Conservation (phyloP, 2,329 filamentous ascomycete species). For the Aspergillus viridinutans region DNA sequence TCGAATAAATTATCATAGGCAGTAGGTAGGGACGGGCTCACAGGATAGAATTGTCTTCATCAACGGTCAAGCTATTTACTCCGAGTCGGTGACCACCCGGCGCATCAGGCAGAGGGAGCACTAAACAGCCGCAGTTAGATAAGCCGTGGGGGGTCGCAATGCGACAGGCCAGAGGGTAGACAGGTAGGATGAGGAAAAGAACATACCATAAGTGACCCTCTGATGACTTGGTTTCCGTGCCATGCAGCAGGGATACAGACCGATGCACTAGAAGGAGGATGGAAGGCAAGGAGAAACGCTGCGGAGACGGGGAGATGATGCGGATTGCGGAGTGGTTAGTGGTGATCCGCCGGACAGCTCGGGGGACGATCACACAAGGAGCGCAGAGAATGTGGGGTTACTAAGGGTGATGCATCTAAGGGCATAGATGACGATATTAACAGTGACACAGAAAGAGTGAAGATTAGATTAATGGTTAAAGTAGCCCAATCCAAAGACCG, state of each 20-base stretch:
- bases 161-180: not conserved
- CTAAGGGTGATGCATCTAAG: not conserved
- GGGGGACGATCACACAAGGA: conserved; percentile 16
- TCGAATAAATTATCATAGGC: not conserved
- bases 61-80: conserved; percentile 89
- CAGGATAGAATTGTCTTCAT: conserved; percentile 78
- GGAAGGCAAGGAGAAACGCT: conserved; percentile 14
- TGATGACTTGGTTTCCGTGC: conserved; percentile 63
- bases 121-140: conserved; percentile 35
- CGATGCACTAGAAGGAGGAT: conserved; percentile 6
- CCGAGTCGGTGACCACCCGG: conserved; percentile 85
- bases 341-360: conserved; percentile 5
- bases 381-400: conserved; percentile 4
- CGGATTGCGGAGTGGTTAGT: conserved; percentile 6
- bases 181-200: conserved; percentile 3
- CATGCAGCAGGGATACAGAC: conserved; percentile 43
- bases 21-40: conserved; percentile 47
- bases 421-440: conserved; percentile 4
- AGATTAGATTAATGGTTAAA: not conserved
- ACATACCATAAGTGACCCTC: conserved; percentile 66
- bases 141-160: not conserved
- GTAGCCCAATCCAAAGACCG: not conserved
- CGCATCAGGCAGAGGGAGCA: conserved; percentile 68
- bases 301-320: conserved; percentile 13
- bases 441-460: not conserved